Base-by-base conservation (phyloP, 2,329 filamentous ascomycete genomes). In the Colletotrichum abscissum region DNA sequence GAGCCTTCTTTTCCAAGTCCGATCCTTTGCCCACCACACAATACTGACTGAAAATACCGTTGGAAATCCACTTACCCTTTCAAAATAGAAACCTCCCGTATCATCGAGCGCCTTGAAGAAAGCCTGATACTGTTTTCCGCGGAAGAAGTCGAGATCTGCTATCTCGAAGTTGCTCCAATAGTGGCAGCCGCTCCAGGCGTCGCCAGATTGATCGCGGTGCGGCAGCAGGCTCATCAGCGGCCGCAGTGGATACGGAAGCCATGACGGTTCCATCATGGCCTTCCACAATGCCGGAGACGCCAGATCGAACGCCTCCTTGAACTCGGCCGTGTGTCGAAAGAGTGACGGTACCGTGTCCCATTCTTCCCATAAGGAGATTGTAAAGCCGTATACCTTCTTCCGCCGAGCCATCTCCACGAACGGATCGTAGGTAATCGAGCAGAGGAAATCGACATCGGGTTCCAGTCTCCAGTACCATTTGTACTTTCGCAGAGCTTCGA, bases 121-220 rank as follows among this genome's bases (percentile, higher is more conserved):
- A 11, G 83, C 81, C 70, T 85, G 83, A 60, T 86, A 86, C 49
- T 78, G 78, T 57, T 75, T 77, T 6, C 80, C 79, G 30, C 84
- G 80, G 79, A 85, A 86, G 67, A 86, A 84, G 67, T 86, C 84
- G 78, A 86, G 79, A 71, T 85, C 81, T 38, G 84, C 85, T 67
- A 86, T 86, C 77, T 86, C 85, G 62, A 86, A 86, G 72, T 86
- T 86, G 74, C 83, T 85, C 85, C 85, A 86, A 76, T 85, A 86
- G 72, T 86, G 85, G 76, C 85, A 86, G 72, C 83, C 63, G 69
- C 81, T 86, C 84, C 84, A 86, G 42, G 75, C 75, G 72, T 86
- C 84, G 42, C 84, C 85, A 55, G 79, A 77, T 3, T 76, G 75
- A 67, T 85, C 82, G 55, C 81, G 81, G 75, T 85, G 80, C 3